These are phyloP conservation scores for Penicillium longicatenatum DNA, from an alignment of 495 filamentous ascomycete species.

Conservation along the genomic window DNA sequence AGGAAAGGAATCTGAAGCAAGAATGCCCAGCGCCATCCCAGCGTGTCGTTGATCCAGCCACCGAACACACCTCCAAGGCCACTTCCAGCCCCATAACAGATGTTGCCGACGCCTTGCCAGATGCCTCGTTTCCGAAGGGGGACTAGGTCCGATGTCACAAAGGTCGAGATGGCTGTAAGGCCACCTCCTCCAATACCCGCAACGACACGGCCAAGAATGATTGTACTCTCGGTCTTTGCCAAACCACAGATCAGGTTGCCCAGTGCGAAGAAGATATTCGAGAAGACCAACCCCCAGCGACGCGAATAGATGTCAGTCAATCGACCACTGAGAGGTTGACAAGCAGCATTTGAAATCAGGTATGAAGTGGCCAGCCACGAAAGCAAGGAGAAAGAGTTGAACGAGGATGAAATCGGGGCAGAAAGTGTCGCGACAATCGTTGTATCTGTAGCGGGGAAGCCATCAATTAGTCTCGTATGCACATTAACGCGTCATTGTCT, in stretches of 20 bases:
- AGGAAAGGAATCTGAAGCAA: conserved; percentile 72
- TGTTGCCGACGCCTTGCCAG: conserved; percentile 85
- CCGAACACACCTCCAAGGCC: conserved; percentile 64
- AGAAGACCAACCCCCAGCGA: conserved; percentile 73
- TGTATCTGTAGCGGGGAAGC: conserved; percentile 50
- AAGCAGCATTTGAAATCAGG: conserved; percentile 86
- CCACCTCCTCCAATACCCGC: conserved; percentile 88
- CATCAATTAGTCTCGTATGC: conserved; percentile 10
- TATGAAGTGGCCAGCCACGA: conserved; percentile 93
- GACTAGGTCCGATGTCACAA: conserved; percentile 79
- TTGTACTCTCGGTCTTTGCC: conserved; percentile 65
- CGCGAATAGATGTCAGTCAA: conserved; percentile 89
- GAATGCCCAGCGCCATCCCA: conserved; percentile 79
- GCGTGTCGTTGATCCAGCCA: conserved; percentile 76
- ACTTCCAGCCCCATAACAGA: conserved; percentile 74
- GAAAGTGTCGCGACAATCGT: conserved; percentile 86
- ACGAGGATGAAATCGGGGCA: conserved; percentile 82
- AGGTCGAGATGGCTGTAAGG: conserved; percentile 77
- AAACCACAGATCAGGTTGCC: conserved; percentile 88
- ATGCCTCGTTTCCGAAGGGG: conserved; percentile 80
- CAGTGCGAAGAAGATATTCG: conserved; percentile 75
- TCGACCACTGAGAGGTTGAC: conserved; percentile 81
- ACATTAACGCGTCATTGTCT: neutral
- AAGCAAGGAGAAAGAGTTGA: conserved; percentile 78
- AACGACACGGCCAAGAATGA: conserved; percentile 79